Conservation (phyloP, 2,329 filamentous ascomycete genomes). For the Penicillium sp. region DNA sequence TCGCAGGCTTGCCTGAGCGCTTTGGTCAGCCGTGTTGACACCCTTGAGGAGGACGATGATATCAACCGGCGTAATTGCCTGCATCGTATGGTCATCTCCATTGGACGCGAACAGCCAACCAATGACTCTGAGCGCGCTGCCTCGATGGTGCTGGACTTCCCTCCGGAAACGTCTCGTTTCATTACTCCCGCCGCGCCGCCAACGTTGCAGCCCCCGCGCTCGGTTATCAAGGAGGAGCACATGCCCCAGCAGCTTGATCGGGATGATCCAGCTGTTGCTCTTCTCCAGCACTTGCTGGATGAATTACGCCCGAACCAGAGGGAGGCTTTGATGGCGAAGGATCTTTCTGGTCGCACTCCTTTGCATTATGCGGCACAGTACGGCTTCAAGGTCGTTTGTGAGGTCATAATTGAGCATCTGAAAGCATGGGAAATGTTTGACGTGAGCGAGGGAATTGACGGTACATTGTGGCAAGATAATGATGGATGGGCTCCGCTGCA, state of each 20-base stretch:
- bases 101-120: constrained; percentile 70
- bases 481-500: constrained; percentile 91
- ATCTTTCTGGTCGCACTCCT: constrained; percentile 79
- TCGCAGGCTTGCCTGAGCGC: constrained; percentile 69
- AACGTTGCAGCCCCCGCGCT: constrained; percentile 58
- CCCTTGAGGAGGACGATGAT: constrained; percentile 82
- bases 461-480: constrained; percentile 82
- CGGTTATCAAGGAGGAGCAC: constrained; percentile 66
- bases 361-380: constrained; percentile 95
- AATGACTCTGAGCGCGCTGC: constrained; percentile 54
- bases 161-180: constrained; percentile 65
- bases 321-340: constrained; percentile 64
- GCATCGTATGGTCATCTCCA: constrained; percentile 87
- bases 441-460: constrained; percentile 81
- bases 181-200: constrained; percentile 76
- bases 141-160: constrained; percentile 51
- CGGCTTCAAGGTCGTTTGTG: constrained; percentile 86
- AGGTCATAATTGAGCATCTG: constrained; percentile 84
- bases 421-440: constrained; percentile 86
- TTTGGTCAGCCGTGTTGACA: constrained; percentile 67
- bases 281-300: constrained; percentile 65
- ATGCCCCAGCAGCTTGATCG: constrained; percentile 60
- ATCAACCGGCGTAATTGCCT: constrained; percentile 93
- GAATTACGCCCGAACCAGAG: constrained; percentile 68
- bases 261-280: constrained; percentile 72